A percentile compares a stretch with the other conserved stretches of the same genome.
phyloP scores from a whole-genome alignment of 768 basidiomycete genomes.

The Trametes cubensis region DNA sequence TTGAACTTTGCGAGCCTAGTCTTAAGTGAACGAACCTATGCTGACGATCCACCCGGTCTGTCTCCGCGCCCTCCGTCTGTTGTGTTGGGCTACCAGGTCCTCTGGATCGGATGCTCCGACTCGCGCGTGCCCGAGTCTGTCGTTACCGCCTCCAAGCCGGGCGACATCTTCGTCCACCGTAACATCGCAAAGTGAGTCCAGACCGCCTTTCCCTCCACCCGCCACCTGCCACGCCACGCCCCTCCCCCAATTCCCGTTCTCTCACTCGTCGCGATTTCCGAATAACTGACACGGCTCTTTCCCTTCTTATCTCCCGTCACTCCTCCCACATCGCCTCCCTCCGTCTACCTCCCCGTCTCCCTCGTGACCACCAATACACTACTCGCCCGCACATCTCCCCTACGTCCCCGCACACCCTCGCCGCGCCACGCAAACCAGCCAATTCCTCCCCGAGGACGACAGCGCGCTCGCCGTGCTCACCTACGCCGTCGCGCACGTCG shows the following conservation, averaged over 20 bases:
- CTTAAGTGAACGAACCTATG: no score
- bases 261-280: no score
- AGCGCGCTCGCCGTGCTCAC: constrained; percentile 71
- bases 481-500: constrained; percentile 71
- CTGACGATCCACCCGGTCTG: no score
- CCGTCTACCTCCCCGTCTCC: background rate
- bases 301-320: no score
- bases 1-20: background rate
- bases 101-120: constrained; percentile 85
- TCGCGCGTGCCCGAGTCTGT: constrained; percentile 84
- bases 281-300: no score
- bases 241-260: background rate
- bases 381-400: background rate
- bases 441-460: constrained; percentile 72
- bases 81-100: constrained; percentile 45
- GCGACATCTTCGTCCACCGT: constrained; percentile 81
- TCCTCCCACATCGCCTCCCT: background rate
- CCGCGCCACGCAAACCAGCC: constrained; percentile 44
- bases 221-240: background rate
- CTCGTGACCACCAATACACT: background rate
- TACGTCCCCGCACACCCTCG: background rate
- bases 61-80: no score
- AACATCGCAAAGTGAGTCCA: constrained; percentile 82
- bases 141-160: constrained; percentile 68
- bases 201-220: no score